Base-by-base conservation (phyloP, 305 asterid species). In the Solanum aculeatissimum region DNA sequence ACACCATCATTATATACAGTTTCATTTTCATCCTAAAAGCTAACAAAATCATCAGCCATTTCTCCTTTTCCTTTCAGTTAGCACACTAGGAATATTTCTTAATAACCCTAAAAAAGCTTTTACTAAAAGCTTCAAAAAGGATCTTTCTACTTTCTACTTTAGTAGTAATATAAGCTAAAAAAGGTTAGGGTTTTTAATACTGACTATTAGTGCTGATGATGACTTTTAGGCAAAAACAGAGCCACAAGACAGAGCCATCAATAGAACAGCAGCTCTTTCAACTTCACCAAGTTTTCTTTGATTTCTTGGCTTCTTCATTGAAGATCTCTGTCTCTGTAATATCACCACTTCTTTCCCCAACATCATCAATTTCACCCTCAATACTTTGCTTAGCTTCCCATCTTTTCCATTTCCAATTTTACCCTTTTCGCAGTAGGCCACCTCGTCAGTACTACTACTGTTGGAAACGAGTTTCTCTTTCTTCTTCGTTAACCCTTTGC, bases 221-320 rank as follows among this genome's bases (percentile, higher is more conserved):
- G 8, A 42, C 3, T 42, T 80, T 87, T 85, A 91, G 40, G 89
- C 93, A 87, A 92, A 91, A 66, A 89, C 86, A 80, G 93, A 92
- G 63, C 93, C 94, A 91, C 92, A 90, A 74, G 95, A 93, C 15
- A 92, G 85, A 79, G 92, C 91, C 95, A 93, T 91, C 82, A 93
- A 74, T 54, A 93, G 92, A 77, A 91, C 85, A 18, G 97, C 94
- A 63, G 97, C 97, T 66, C 88, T 91, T 85, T 93, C 95, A 71
- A 93, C 94, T 75, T 93, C 94, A 25, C 90, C 91, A 91, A 91
- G 82, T 49, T 87, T 82, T 85, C 85, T 72, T 29, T 84, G 70
- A 63, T 65, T 78, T 74, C 82, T 90, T 83, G 70, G 81, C 89
- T 86, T 82, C 88, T 23, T 49, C 43, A 72, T 53, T 38, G 85